These are phyloP conservation scores for Yamadazyma diospyri DNA, from an alignment of 1,139 yeast genomes.

Conservation along the genomic window DNA sequence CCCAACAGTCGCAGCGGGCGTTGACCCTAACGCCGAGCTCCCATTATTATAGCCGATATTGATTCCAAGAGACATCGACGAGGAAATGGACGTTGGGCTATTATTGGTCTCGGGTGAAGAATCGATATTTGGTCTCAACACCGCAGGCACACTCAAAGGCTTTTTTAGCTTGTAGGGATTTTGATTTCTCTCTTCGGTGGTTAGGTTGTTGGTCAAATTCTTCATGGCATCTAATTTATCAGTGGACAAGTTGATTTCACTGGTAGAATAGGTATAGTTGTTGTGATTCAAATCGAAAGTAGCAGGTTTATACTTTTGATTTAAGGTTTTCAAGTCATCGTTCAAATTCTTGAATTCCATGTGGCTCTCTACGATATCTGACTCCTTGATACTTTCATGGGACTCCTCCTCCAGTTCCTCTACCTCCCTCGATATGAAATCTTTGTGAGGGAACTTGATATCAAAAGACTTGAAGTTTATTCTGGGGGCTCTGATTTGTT, in stretches of 20 bases:
- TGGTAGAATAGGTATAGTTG: slow-evolving; percentile 14
- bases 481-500: slow-evolving; percentile 44
- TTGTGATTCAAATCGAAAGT: slow-evolving; percentile 33
- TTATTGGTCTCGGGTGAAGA: slow-evolving; percentile 7
- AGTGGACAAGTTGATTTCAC: slow-evolving; percentile 9
- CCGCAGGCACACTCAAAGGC: slow-evolving; percentile 43
- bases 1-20: neutral
- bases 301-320: slow-evolving; percentile 35
- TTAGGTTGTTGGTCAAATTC: slow-evolving; percentile 23
- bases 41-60: slow-evolving; percentile 1
- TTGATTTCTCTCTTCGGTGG: slow-evolving; percentile 18
- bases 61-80: slow-evolving; percentile 5
- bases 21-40: neutral
- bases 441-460: neutral
- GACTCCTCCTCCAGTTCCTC: neutral
- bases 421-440: neutral
- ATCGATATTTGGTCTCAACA: slow-evolving; percentile 28
- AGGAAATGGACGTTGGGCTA: slow-evolving; percentile 8
- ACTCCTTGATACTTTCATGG: neutral
- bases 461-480: slow-evolving; percentile 19
- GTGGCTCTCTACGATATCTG: neutral
- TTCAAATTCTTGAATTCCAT: neutral
- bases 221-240: slow-evolving; percentile 21
- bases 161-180: slow-evolving; percentile 34
- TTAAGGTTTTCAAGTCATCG: neutral